These are phyloP conservation scores for Candida berthetii DNA, from an alignment of 805 yeast genomes.

Conservation along the genomic window DNA sequence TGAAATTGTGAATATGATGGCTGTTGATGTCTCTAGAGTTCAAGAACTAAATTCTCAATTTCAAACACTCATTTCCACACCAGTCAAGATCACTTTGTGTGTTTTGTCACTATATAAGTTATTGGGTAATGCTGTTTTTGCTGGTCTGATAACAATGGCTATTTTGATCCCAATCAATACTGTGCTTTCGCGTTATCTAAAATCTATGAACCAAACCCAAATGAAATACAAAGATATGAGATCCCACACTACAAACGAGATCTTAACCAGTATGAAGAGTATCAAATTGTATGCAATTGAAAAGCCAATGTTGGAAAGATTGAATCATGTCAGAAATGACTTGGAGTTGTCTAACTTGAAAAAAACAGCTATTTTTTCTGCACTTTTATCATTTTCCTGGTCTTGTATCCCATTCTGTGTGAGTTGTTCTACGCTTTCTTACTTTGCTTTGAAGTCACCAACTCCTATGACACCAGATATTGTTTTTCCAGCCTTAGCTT, in stretches of 20 bases:
- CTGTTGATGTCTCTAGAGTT: constrained; percentile 68
- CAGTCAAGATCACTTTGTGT: constrained; percentile 48
- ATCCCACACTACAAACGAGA: constrained; percentile 52
- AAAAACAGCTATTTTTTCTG: constrained; percentile 41
- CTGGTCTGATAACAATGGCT: constrained; percentile 47
- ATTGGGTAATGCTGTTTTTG: constrained; percentile 52
- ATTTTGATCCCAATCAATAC: constrained; percentile 57
- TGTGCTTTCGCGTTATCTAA: constrained; percentile 35
- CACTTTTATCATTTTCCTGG: constrained; percentile 51
- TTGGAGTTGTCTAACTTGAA: constrained; percentile 47
- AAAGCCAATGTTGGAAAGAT: constrained; percentile 48
- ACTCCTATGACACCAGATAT: constrained; percentile 59
- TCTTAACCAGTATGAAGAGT: constrained; percentile 53
- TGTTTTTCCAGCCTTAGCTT: constrained; percentile 61
- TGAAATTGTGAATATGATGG: constrained; percentile 71
- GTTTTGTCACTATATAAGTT: constrained; percentile 47
- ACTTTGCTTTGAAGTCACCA: constrained; percentile 39
- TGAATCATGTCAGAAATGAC: constrained; percentile 49
- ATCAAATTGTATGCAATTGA: constrained; percentile 72
- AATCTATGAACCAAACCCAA: constrained; percentile 42
- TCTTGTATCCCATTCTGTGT: constrained; percentile 59
- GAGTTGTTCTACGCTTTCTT: constrained; percentile 52
- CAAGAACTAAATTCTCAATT: constrained; percentile 52
- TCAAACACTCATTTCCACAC: constrained; percentile 52
- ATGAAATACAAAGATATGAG: constrained; percentile 61